These are phyloP conservation scores for Hypoxylon fragiforme DNA, from an alignment of 495 filamentous ascomycete species.

Conservation along the genomic window DNA sequence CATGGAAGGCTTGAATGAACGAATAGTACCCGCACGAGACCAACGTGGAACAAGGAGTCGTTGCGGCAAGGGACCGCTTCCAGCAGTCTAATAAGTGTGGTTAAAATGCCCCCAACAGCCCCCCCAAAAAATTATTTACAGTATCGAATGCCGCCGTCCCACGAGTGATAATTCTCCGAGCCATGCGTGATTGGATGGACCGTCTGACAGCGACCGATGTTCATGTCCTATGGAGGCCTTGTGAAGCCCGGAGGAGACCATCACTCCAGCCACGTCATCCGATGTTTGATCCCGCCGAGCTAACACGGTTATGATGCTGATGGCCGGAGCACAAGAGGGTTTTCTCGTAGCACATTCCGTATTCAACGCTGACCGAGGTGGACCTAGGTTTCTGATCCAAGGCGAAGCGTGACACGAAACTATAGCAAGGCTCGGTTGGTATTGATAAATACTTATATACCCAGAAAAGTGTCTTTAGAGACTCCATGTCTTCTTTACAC, in stretches of 20 bases:
- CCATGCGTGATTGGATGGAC: conserved; percentile 16
- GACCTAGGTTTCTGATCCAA: not conserved
- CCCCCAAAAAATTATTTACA: not conserved
- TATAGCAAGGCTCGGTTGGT: not conserved
- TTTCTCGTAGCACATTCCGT: not conserved
- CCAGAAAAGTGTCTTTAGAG: not conserved
- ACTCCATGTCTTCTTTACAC: too few species aligned
- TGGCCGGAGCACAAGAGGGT: not conserved
- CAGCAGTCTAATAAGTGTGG: too few species aligned
- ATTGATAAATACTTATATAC: conserved; percentile 4
- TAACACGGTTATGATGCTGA: conserved; percentile 2
- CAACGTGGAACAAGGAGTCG: not conserved
- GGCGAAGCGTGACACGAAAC: not conserved
- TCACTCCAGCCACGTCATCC: conserved; percentile 37
- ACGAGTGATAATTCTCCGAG: conserved; percentile 17
- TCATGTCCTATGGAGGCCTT: conserved; percentile 1
- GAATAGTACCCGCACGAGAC: conserved; percentile 1
- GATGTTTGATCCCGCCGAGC: conserved; percentile 21
- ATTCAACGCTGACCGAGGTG: not conserved
- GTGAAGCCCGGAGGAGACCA: conserved; percentile 1
- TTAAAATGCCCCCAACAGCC: conserved; percentile 1
- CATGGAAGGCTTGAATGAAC: too few species aligned
- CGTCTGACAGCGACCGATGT: conserved; percentile 15
- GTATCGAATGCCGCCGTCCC: conserved; percentile 17
- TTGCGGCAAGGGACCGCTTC: not conserved